Evolutionary conservation across 306 rosid genomes (phyloP).

Genomic region (Malus domestica): DNA sequence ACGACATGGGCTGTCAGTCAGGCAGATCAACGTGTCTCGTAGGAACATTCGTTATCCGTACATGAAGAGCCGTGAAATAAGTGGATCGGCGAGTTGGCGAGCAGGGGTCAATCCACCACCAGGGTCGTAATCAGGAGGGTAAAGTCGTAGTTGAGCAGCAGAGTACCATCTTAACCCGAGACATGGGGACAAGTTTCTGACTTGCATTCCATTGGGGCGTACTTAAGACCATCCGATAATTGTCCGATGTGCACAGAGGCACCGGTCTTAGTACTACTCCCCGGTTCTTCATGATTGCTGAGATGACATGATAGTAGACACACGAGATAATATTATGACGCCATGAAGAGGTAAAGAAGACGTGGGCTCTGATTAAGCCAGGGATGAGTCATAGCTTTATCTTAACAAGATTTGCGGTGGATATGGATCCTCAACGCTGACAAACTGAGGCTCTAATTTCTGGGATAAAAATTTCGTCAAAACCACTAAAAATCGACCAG

Average conservation of each 20-base stretch:
- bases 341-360: constrained; percentile 51
- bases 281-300: constrained; percentile 50
- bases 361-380: constrained; percentile 23
- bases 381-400: constrained; percentile 58
- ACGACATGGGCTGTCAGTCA: constrained; percentile 31
- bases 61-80: too few species aligned
- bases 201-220: constrained; percentile 43
- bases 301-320: constrained; percentile 38
- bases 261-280: too few species aligned
- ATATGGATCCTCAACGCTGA: constrained; percentile 33
- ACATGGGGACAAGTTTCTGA: constrained; percentile 63
- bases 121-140: too few species aligned
- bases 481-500: constrained; percentile 21
- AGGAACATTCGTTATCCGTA: too few species aligned
- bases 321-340: constrained; percentile 49
- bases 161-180: constrained; percentile 55
- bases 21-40: constrained; percentile 46
- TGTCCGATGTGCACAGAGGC: constrained; percentile 87
- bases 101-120: too few species aligned
- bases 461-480: constrained; percentile 41
- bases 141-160: constrained; percentile 35
- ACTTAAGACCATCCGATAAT: constrained; percentile 57
- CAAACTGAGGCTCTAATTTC: constrained; percentile 27
- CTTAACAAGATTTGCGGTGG: constrained; percentile 48
- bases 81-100: too few species aligned